phyloP scores from a whole-genome alignment of 2,329 filamentous ascomycete genomes.

The Elsinoe batatas region DNA sequence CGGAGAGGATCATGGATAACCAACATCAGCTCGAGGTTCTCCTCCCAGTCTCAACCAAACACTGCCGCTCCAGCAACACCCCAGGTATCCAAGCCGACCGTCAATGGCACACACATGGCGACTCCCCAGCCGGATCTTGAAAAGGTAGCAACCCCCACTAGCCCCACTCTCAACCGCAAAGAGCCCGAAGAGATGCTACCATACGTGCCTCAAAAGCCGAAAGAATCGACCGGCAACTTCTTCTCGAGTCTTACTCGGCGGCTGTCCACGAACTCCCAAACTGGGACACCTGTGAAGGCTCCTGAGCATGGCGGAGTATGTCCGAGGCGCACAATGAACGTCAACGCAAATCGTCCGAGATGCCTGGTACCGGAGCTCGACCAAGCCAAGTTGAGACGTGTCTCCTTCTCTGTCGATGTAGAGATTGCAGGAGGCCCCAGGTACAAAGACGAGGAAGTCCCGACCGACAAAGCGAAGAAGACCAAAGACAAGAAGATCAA shows the following conservation, averaged over 20 bases:
- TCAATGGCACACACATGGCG: constrained; percentile 20
- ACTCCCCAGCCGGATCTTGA: constrained; percentile 26
- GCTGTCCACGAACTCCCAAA: constrained; percentile 53
- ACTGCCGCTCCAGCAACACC: constrained; percentile 21
- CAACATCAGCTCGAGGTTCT: constrained; percentile 87
- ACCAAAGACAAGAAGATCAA: constrained; percentile 52
- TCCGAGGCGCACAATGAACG: constrained; percentile 71
- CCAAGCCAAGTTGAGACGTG: constrained; percentile 69
- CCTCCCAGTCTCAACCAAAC: constrained; percentile 28
- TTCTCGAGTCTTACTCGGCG: constrained; percentile 72
- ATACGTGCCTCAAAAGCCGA: constrained; percentile 67
- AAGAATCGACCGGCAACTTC: constrained; percentile 56
- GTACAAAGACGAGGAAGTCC: constrained; percentile 49
- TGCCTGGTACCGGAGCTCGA: constrained; percentile 72
- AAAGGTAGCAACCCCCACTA: constrained; percentile 30
- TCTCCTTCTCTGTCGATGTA: constrained; percentile 94
- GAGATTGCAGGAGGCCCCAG: constrained; percentile 85
- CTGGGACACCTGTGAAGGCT: constrained; percentile 38
- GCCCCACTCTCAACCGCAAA: constrained; percentile 45
- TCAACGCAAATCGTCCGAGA: constrained; percentile 69
- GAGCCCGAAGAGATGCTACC: constrained; percentile 39
- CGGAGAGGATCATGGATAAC: constrained; percentile 83
- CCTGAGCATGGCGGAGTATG: constrained; percentile 59
- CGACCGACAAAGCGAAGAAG: constrained; percentile 41
- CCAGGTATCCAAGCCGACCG: constrained; percentile 18